These are phyloP conservation scores for Closterium sp. DNA, from an alignment of 139 green algal species.

Conservation along the genomic window DNA sequence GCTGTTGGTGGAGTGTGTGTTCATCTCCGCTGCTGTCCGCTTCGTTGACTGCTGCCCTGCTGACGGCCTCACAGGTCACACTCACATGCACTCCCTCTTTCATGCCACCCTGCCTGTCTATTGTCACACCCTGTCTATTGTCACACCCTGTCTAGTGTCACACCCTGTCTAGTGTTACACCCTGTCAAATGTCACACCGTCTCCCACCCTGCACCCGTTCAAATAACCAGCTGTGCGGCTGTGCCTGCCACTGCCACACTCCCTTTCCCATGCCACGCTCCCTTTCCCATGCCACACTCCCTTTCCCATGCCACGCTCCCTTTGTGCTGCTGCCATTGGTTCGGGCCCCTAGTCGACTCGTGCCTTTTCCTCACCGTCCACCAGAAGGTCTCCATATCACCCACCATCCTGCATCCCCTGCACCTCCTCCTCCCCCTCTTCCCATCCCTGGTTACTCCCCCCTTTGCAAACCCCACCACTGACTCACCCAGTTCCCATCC, in stretches of 20 bases:
- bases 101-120: neutral
- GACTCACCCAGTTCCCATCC: too few relatives aligned
- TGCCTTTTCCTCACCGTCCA: too few relatives aligned
- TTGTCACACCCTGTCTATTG: neutral
- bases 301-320: neutral
- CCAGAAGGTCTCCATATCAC: too few relatives aligned
- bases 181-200: neutral
- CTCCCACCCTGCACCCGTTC: neutral
- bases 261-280: neutral
- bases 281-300: neutral
- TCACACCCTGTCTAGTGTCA: neutral
- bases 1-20: constrained; percentile 50
- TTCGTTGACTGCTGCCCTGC: constrained; percentile 38
- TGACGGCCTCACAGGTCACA: constrained; percentile 15
- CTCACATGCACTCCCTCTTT: neutral
- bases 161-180: neutral
- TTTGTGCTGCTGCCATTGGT: neutral
- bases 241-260: neutral
- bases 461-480: too few relatives aligned
- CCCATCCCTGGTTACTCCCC: too few relatives aligned
- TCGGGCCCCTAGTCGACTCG: neutral
- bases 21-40: constrained; percentile 27
- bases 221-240: neutral
- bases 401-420: too few relatives aligned
- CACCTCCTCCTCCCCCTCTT: too few relatives aligned